Evolutionary conservation across 2,329 filamentous ascomycete genomes (phyloP).

Genomic region (Colletotrichum kahawae): DNA sequence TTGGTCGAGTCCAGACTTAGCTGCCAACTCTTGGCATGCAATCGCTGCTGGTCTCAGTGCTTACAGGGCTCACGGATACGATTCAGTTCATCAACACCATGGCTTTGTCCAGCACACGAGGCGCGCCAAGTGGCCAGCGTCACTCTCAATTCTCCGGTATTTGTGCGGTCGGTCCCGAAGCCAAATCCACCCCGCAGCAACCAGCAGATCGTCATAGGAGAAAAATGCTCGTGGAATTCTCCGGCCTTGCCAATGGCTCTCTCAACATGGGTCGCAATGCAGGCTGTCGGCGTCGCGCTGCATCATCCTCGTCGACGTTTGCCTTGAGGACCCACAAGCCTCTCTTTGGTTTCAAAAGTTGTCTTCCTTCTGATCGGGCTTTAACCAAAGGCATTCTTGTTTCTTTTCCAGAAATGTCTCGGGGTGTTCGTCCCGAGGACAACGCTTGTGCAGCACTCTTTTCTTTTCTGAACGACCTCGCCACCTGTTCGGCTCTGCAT

Average conservation of each 20-base stretch:
- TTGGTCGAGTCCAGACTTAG: neutral
- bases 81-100: neutral
- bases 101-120: neutral
- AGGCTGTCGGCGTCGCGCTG: neutral
- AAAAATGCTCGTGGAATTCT: neutral
- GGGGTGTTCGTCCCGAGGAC: neutral
- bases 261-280: neutral
- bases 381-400: too few species aligned
- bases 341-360: neutral
- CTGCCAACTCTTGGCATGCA: neutral
- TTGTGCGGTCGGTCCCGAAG: conserved; percentile 16
- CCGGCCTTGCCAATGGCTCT: neutral
- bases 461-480: neutral
- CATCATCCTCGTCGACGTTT: neutral
- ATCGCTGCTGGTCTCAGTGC: neutral
- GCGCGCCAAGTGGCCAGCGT: conserved; percentile 12
- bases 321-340: neutral
- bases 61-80: neutral
- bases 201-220: neutral
- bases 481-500: neutral
- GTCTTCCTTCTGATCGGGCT: neutral
- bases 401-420: neutral
- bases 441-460: neutral
- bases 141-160: neutral
- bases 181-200: neutral